These are phyloP conservation scores for Ophiostoma montium DNA, from an alignment of 2,329 filamentous ascomycete species.

Conservation along the genomic window DNA sequence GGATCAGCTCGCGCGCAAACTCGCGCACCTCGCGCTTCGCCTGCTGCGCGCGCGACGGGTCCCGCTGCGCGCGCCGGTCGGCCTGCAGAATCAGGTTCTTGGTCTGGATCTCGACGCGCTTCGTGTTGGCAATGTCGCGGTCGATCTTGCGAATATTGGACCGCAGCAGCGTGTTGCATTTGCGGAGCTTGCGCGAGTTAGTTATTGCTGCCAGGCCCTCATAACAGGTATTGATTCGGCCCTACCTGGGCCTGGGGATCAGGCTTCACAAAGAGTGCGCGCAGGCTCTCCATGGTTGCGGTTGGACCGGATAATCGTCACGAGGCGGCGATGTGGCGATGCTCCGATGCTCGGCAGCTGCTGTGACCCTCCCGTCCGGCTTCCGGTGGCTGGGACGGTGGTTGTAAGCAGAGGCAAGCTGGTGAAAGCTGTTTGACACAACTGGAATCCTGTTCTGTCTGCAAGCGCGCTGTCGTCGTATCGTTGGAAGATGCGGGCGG, in stretches of 20 bases:
- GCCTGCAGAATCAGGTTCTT: conserved; percentile 73
- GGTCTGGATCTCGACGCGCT: conserved; percentile 68
- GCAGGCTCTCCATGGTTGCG: conserved; percentile 65
- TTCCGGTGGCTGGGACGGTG: too few species aligned
- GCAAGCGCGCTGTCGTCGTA: too few species aligned
- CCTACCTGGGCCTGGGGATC: conserved; percentile 84
- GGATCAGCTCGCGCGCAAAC: conserved; percentile 78
- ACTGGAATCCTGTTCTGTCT: too few species aligned
- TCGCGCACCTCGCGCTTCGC: conserved; percentile 71
- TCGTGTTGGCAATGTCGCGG: conserved; percentile 72
- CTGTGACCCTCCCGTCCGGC: too few species aligned
- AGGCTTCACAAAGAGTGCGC: conserved; percentile 76
- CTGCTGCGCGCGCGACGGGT: conserved; percentile 64
- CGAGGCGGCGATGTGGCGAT: too few species aligned
- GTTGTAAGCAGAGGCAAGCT: too few species aligned
- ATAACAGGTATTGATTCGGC: too few species aligned
- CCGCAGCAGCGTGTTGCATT: conserved; percentile 85
- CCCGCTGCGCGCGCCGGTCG: conserved; percentile 65
- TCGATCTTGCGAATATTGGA: conserved; percentile 87
- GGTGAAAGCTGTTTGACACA: too few species aligned
- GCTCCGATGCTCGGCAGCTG: too few species aligned
- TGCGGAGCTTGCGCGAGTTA: conserved; percentile 59
- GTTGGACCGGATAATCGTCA: too few species aligned
- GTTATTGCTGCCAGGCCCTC: too few species aligned
- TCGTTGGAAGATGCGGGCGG: too few species aligned